Evolutionary conservation across 345 rosid genomes (phyloP).

Genomic region (Geranium brycei): DNA sequence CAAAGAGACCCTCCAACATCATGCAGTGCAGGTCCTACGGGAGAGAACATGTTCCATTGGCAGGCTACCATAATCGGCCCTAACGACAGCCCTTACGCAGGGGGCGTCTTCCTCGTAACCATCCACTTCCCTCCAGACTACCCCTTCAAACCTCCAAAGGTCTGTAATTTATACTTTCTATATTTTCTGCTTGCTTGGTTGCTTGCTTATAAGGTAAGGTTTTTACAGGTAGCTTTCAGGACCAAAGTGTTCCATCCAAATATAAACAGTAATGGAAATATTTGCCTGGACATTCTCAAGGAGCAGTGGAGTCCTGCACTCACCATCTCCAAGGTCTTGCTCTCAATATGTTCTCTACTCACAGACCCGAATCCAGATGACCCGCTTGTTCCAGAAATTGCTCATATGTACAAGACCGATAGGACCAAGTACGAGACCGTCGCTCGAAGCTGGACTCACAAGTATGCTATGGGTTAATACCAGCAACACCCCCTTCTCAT

Average conservation of each 20-base stretch:
- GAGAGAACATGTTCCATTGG: conserved; percentile 54
- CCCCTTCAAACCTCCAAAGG: conserved; percentile 62
- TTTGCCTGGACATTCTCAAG: conserved; percentile 12
- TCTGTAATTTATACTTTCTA: neutral
- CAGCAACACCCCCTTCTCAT: too few species aligned
- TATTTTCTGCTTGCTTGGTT: too few species aligned
- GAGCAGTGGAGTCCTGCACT: conserved; percentile 30
- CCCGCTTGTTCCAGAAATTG: conserved; percentile 32
- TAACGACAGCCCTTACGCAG: conserved; percentile 34
- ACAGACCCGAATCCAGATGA: conserved; percentile 34
- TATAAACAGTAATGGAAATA: conserved; percentile 21
- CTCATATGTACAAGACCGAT: conserved; percentile 27
- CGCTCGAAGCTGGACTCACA: conserved; percentile 34
- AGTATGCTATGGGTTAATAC: conserved; percentile 26
- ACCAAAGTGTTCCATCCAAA: conserved; percentile 25
- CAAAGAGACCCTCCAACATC: conserved; percentile 22
- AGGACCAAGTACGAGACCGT: conserved; percentile 12
- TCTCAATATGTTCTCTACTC: conserved; percentile 7
- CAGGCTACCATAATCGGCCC: conserved; percentile 50
- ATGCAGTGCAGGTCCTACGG: conserved; percentile 38
- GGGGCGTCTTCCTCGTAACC: conserved; percentile 1
- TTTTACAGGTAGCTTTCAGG: conserved; percentile 20
- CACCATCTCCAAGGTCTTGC: conserved; percentile 25
- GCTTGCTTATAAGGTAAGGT: too few species aligned
- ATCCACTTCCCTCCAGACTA: too few species aligned